Base-by-base conservation (phyloP, 805 yeast species). In the Candida peoriensis region DNA sequence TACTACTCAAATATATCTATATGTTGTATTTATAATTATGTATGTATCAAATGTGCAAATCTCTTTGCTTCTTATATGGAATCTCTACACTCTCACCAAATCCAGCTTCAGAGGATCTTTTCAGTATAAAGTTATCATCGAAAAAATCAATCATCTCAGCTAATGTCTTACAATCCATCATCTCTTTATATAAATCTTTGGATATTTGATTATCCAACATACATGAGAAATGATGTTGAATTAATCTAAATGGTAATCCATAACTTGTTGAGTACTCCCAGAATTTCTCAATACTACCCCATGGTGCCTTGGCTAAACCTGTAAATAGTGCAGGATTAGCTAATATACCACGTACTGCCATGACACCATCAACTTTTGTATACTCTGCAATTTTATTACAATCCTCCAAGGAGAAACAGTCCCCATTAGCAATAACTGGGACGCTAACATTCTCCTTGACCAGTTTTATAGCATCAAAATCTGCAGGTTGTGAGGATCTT, bases 401-500 rank as follows among this genome's bases (percentile, higher is more conserved):
- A 54, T 87, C 96, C 13, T 66, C 62, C 17, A 77, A 60, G 1
- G 72, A 54, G 50, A 82, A 82, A 51, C 95, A 89, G 58, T 93
- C 97, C n/a, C 98, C 98, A 52, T 93, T 93, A 3, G 97, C 96
- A n/a, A 93, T 81, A 1, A 93, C 88, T 0, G 97, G 97, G 1
- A 81, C 76, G 4, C 46, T 52, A 1, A 68, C 68, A 0, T 40
- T 27, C 4, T 73, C 74, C n/a, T 65, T 59, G 12, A 93, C 70
- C 8, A 61, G 57, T 48, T 72, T 76, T 26, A 93, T 89, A 12
- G 95, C 96, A 18, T 83, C 93, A 28, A 81, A 70, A 56, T 89
- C 74, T 3, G 82, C 94, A 1, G 96, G 93, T 21, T 73, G 72
- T 1, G 94, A 79, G 3, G 95, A 83, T 42, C 98, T 66, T 4